phyloP scores from a whole-genome alignment of 345 rosid genomes.

The Jatropha curcas region DNA sequence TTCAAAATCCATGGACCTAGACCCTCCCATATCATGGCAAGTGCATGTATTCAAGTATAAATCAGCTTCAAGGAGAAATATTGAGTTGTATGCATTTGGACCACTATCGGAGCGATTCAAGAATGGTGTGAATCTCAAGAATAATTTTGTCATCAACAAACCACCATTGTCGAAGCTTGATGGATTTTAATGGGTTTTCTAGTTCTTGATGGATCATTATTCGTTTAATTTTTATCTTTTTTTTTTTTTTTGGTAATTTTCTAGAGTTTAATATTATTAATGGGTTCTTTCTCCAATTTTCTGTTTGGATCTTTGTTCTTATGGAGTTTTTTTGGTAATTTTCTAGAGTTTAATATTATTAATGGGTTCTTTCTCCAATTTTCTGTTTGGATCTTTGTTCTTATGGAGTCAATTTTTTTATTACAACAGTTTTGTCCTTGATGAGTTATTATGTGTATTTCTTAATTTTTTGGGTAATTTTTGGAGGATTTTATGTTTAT shows the following conservation, averaged over 20 bases:
- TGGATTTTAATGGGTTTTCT: background rate
- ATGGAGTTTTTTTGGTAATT: no score
- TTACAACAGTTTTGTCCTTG: background rate
- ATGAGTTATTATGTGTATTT: background rate
- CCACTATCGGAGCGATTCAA: no score
- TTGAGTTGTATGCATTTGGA: conserved; percentile 38
- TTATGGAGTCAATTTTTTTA: background rate
- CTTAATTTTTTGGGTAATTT: no score
- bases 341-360: background rate
- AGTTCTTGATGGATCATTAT: background rate
- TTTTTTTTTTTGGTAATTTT: no score
- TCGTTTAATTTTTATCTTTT: background rate
- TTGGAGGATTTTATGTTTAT: background rate
- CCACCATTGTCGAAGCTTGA: conserved; percentile 12
- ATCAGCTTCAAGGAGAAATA: conserved; percentile 39
- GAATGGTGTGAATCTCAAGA: conserved; percentile 79
- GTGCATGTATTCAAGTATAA: conserved; percentile 51
- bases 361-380: background rate
- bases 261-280: no score
- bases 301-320: no score
- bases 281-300: no score
- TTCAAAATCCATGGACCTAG: conserved; percentile 68
- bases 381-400: background rate
- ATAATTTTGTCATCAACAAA: conserved; percentile 68
- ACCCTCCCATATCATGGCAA: conserved; percentile 56